phyloP scores from a whole-genome alignment of 805 yeast species.

The Kodamaea leandrae region DNA sequence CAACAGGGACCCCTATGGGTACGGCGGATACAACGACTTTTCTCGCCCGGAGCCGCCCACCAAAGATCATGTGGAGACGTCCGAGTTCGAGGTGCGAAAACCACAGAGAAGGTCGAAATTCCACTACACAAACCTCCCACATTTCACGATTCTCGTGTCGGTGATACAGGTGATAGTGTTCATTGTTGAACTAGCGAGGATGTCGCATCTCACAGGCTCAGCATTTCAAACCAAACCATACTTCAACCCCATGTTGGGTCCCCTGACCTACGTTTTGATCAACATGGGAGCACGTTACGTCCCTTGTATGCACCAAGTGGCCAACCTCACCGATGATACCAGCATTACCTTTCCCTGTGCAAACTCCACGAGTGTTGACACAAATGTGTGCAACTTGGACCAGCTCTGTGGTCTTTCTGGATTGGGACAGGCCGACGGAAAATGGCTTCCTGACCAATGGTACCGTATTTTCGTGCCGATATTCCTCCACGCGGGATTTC shows the following conservation, averaged over 20 bases:
- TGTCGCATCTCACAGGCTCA: conserved; percentile 59
- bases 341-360: conserved; percentile 61
- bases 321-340: conserved; percentile 48
- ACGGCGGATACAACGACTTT: neutral
- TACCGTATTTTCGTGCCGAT: conserved; percentile 69
- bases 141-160: conserved; percentile 42
- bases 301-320: conserved; percentile 63
- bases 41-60: neutral
- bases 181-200: conserved; percentile 55
- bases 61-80: conserved; percentile 12
- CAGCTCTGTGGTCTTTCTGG: conserved; percentile 64
- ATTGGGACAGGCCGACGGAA: conserved; percentile 30
- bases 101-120: conserved; percentile 28
- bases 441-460: conserved; percentile 58
- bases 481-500: conserved; percentile 70
- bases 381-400: conserved; percentile 55
- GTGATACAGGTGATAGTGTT: conserved; percentile 53
- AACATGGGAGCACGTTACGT: conserved; percentile 69
- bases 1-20: neutral
- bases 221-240: conserved; percentile 68
- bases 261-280: conserved; percentile 62
- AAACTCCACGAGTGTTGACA: conserved; percentile 53
- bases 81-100: conserved; percentile 13
- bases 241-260: conserved; percentile 79
- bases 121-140: conserved; percentile 38